phyloP scores from a whole-genome alignment of 2,329 filamentous ascomycete genomes.

The Knufia petricola region DNA sequence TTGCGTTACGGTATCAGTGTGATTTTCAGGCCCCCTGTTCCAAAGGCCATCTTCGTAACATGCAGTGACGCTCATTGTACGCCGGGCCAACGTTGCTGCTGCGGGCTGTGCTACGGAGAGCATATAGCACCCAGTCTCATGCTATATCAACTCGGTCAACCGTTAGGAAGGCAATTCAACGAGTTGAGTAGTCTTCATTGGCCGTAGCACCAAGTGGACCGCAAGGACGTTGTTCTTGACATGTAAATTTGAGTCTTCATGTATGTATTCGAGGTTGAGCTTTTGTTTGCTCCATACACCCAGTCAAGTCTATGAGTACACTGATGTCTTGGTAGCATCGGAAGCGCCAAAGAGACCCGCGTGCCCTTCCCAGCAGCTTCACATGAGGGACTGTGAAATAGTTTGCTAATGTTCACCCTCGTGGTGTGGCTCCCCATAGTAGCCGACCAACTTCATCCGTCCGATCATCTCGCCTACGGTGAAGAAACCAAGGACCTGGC shows the following conservation, averaged over 20 bases:
- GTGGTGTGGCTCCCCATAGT: constrained; percentile 59
- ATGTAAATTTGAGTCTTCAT: not conserved
- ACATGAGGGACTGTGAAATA: not conserved
- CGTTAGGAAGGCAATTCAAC: too few species aligned
- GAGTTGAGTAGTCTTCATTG: too few species aligned
- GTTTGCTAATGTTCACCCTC: constrained; percentile 23
- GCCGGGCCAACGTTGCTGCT: too few species aligned
- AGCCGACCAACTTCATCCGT: constrained; percentile 88
- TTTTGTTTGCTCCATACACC: constrained; percentile 1
- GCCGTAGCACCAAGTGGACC: too few species aligned
- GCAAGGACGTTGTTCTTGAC: not conserved
- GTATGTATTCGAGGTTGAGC: constrained; percentile 2
- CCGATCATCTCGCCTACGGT: constrained; percentile 95
- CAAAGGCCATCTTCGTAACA: too few species aligned
- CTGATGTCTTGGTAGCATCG: constrained; percentile 1
- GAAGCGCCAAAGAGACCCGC: not conserved
- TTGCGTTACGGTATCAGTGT: too few species aligned
- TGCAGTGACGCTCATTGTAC: too few species aligned
- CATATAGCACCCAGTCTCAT: too few species aligned
- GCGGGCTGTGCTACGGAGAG: too few species aligned
- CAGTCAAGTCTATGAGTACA: constrained; percentile 9
- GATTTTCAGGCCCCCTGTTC: too few species aligned
- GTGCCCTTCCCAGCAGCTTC: not conserved
- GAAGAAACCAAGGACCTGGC: constrained; percentile 93
- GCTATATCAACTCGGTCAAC: too few species aligned